Evolutionary conservation across 129 eudicot species (phyloP).

Genomic region (Kitagawia praeruptora): DNA sequence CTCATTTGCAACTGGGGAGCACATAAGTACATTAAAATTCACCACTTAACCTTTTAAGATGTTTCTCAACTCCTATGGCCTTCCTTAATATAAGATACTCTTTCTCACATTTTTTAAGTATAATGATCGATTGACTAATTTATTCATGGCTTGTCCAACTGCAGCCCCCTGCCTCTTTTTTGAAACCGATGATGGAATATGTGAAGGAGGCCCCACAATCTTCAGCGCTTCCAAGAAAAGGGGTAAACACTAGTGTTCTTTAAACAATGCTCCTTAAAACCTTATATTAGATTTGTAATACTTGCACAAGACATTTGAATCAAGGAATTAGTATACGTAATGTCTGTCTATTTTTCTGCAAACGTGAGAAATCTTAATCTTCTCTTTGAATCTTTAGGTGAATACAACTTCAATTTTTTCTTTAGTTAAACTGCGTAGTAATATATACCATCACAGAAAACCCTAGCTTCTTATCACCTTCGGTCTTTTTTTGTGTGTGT

Average conservation of each 20-base stretch:
- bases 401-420: background rate
- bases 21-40: conserved; percentile 42
- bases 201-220: conserved; percentile 55
- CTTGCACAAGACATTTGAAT: background rate
- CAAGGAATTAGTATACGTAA: background rate
- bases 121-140: background rate
- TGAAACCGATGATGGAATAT: conserved; percentile 60
- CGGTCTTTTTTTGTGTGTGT: background rate
- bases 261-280: background rate
- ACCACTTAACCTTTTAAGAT: conserved; percentile 31
- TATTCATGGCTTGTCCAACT: conserved; percentile 14
- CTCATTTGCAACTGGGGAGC: too few relatives aligned
- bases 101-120: background rate
- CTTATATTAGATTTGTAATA: background rate
- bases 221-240: conserved; percentile 32
- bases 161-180: conserved; percentile 61
- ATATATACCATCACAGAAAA: background rate
- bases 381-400: background rate
- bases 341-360: background rate
- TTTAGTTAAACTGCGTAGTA: too few relatives aligned
- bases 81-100: background rate
- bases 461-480: background rate
- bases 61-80: conserved; percentile 7
- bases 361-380: background rate
- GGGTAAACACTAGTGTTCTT: conserved; percentile 15